Conservation (phyloP, 257 asterid species). For the Gardenia jasminoides region DNA sequence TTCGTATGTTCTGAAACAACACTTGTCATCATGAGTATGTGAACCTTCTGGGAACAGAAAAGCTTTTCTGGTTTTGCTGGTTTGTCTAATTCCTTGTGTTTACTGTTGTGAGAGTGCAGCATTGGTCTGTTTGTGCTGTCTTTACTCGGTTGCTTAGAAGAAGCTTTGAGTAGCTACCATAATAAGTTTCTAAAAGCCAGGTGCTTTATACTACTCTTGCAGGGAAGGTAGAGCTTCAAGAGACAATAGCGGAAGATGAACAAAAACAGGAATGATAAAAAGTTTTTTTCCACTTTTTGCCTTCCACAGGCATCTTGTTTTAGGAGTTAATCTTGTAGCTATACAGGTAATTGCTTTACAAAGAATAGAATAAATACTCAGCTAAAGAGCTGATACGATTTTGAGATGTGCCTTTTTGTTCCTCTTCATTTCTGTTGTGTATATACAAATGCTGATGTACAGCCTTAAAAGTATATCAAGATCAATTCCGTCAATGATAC, state of each 20-base stretch:
- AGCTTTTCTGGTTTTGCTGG: too few species aligned
- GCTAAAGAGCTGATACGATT: conserved; percentile 35
- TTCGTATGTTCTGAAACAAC: too few species aligned
- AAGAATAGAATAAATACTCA: conserved; percentile 29
- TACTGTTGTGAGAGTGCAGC: background rate
- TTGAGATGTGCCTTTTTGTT: conserved; percentile 25
- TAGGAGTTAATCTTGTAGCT: conserved; percentile 19
- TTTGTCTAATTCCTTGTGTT: too few species aligned
- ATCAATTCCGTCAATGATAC: background rate
- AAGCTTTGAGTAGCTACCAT: background rate
- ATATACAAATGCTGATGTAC: conserved; percentile 8
- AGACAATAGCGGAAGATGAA: conserved; percentile 61
- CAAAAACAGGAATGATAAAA: conserved; percentile 31
- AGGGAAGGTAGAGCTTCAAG: conserved; percentile 67
- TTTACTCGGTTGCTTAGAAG: background rate
- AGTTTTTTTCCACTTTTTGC: background rate
- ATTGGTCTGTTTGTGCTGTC: background rate
- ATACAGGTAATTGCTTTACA: conserved; percentile 28
- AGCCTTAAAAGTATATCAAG: conserved; percentile 5
- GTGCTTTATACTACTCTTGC: conserved; percentile 19
- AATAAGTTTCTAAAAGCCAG: background rate
- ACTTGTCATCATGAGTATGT: too few species aligned
- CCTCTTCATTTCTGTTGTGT: conserved; percentile 1
- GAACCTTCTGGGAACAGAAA: too few species aligned
- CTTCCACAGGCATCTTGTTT: conserved; percentile 12